Conservation (phyloP, 441 rosid species). For the Biscutella laevigata region DNA sequence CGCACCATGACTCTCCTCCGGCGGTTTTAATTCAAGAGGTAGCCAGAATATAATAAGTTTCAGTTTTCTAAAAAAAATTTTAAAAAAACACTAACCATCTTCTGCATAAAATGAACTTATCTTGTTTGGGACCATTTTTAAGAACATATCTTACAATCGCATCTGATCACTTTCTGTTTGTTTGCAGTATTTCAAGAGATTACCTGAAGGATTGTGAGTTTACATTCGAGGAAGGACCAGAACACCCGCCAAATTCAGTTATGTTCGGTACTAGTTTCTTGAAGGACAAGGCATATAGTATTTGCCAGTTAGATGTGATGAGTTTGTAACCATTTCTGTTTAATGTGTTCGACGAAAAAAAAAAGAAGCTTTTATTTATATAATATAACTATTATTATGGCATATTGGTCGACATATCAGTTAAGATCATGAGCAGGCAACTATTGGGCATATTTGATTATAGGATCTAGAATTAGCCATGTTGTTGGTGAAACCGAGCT, state of each 20-base stretch:
- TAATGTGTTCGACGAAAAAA: neutral
- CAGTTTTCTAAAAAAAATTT: neutral
- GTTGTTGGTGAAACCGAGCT: constrained; percentile 36
- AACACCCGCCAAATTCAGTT: constrained; percentile 24
- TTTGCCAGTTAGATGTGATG: constrained; percentile 20
- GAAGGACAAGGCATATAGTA: constrained; percentile 27
- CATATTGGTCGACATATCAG: too few relatives aligned
- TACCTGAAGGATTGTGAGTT: constrained; percentile 29
- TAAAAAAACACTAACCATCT: too few relatives aligned
- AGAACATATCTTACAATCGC: neutral
- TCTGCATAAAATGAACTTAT: neutral
- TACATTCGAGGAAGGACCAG: constrained; percentile 28
- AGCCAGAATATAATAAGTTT: neutral
- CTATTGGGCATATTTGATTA: too few relatives aligned
- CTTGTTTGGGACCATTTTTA: neutral
- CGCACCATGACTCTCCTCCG: constrained; percentile 28
- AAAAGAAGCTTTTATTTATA: too few relatives aligned
- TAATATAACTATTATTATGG: neutral
- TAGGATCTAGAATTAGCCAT: constrained; percentile 50
- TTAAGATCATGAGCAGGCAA: too few relatives aligned
- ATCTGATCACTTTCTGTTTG: constrained; percentile 7
- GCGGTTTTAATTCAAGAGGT: constrained; percentile 27
- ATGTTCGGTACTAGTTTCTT: constrained; percentile 26
- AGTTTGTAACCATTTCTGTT: constrained; percentile 16
- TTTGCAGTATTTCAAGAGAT: constrained; percentile 24